Conservation (phyloP, 176 grass and related monocot species). For the Elymus sibiricus region DNA sequence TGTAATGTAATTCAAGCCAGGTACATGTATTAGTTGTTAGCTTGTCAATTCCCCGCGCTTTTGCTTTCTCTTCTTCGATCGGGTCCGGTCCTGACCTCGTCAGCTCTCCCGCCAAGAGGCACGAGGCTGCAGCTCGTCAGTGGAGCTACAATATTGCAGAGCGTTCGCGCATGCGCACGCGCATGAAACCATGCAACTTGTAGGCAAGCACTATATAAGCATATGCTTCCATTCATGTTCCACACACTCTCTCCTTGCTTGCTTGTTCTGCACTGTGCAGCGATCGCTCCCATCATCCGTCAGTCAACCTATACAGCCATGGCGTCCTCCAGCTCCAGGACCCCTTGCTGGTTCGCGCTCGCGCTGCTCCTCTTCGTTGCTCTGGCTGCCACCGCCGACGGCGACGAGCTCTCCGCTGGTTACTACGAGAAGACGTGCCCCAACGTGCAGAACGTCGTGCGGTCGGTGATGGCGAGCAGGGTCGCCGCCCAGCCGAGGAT, state of each 20-base stretch:
- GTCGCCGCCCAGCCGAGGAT: conserved; percentile 32
- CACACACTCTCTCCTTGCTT: background rate
- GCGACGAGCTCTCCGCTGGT: background rate
- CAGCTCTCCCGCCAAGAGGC: background rate
- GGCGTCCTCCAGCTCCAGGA: background rate
- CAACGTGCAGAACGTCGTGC: conserved; percentile 19
- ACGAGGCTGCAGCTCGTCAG: background rate
- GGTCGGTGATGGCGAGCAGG: conserved; percentile 30
- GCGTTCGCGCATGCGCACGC: background rate
- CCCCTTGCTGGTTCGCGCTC: background rate
- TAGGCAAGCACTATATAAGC: background rate
- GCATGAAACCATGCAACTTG: too few relatives aligned
- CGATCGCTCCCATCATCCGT: background rate
- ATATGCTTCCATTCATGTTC: background rate
- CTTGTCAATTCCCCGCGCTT: background rate
- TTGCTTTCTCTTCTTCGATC: background rate
- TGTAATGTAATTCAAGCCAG: background rate
- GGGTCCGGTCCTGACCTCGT: background rate
- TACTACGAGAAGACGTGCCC: conserved; percentile 66
- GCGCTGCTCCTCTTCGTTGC: background rate
- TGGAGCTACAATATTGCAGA: background rate
- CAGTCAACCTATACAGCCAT: background rate
- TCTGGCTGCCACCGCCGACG: background rate
- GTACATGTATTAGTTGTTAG: background rate
- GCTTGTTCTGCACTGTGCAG: background rate